Conservation (phyloP, 2,329 filamentous ascomycete genomes). For the Aureobasidium vineae region DNA sequence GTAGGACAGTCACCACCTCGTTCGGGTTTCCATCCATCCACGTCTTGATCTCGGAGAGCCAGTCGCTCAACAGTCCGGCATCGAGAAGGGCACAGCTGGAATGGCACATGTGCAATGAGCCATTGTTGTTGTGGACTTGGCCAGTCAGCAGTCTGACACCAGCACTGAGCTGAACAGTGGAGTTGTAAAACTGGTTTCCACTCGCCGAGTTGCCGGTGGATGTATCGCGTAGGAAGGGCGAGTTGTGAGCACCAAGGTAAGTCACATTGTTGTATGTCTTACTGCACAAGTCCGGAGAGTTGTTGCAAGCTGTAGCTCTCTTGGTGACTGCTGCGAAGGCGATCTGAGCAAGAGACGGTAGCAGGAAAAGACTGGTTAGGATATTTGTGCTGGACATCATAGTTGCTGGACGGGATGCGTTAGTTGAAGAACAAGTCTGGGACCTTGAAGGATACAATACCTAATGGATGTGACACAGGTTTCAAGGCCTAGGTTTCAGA, state of each 20-base stretch:
- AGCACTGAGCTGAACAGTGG: conserved; percentile 66
- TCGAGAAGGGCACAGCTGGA: conserved; percentile 65
- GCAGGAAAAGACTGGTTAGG: conserved; percentile 12
- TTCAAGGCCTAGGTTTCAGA: background rate
- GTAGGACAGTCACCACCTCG: conserved; percentile 71
- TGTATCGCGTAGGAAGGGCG: conserved; percentile 66
- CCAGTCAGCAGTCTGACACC: conserved; percentile 69
- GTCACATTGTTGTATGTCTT: conserved; percentile 73
- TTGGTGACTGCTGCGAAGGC: conserved; percentile 19
- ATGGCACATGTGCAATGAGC: conserved; percentile 64
- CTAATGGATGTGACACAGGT: conserved; percentile 10
- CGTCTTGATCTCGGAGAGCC: conserved; percentile 61
- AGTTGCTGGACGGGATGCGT: background rate
- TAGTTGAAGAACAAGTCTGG: background rate
- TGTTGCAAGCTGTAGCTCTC: conserved; percentile 61
- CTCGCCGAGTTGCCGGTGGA: conserved; percentile 61
- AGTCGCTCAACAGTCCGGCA: conserved; percentile 62
- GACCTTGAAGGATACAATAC: background rate
- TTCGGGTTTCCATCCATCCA: conserved; percentile 70
- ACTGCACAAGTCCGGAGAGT: conserved; percentile 70
- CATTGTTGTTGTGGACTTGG: conserved; percentile 60
- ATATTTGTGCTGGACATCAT: conserved; percentile 20
- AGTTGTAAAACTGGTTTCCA: conserved; percentile 73
- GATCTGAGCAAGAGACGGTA: conserved; percentile 23
- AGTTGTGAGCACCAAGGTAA: conserved; percentile 74